Base-by-base conservation (phyloP, 768 basidiomycete species). In the Dioszegia crocea region DNA sequence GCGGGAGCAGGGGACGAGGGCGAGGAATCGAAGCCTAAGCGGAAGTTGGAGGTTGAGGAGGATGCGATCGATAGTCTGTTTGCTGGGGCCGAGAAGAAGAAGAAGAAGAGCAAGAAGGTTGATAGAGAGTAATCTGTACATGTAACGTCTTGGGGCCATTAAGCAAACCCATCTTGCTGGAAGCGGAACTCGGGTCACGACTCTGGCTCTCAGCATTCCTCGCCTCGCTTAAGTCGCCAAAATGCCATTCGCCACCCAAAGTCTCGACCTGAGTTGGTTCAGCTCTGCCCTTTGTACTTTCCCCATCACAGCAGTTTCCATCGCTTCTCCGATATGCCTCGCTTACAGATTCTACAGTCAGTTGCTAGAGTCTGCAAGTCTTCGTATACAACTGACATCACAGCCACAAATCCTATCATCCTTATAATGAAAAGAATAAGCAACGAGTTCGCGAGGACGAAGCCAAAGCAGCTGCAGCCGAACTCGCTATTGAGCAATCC, bases 391-490 rank as follows among this genome's bases (percentile, higher is more conserved):
- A 12, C 16, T 17, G 33, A 38, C 33, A 50, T 26, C 24, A 1
- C 49, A 73, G 71, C 19, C 77, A 78, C 59, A 78, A 78, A 59
- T 76, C 75, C 3, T 78, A 78, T 45, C 77, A 78, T 45, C 76
- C 76, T 0, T 78, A 78, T 45, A 64, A 74, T 8, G 76, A 78
- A 56, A 70, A 65, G 62, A 78, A 78, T 68, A 78, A 78, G 63
- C 71, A 76, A 50, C 61, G 69, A 44, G 77, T 78, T 24, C 60
- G 76, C 24, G 71, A 76, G 48, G 77, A 78, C 63, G 77, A 78
- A 64, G 72, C 68, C 19, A 59, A 65, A 56, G 76, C 76, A 23
- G 52, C 51, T 30, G 68, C 62, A n/a, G 71, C 70, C 52, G 71
- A 72, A 39, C 57, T 70, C 27, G 62, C 57, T 16, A 59, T 62